Evolutionary conservation across 176 grass and related monocot species (phyloP).

Genomic region (Rhynchospora breviuscula): DNA sequence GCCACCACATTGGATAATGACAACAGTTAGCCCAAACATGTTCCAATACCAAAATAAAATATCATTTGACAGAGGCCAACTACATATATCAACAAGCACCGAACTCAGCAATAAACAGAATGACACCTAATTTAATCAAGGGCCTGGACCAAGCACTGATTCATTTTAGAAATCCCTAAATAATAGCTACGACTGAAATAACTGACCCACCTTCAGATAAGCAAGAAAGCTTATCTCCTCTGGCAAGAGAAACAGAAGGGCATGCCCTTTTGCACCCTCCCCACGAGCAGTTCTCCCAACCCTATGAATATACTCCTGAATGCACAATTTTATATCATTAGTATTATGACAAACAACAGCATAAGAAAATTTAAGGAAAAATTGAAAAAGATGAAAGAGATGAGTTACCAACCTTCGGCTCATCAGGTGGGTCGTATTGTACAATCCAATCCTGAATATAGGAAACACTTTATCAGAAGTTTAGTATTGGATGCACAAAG

Average conservation of each 20-base stretch:
- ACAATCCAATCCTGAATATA: conserved; percentile 86
- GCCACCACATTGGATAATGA: conserved; percentile 24
- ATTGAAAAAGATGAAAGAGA: not conserved
- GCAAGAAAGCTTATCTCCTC: conserved; percentile 84
- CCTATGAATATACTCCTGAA: conserved; percentile 96
- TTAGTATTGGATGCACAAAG: conserved; percentile 11
- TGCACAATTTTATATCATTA: conserved; percentile 26
- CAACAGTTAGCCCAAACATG: not conserved
- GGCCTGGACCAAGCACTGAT: not conserved
- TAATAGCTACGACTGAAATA: not conserved
- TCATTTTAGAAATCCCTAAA: not conserved
- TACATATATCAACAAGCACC: not conserved
- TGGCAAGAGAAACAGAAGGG: conserved; percentile 79
- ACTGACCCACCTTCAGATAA: conserved; percentile 63
- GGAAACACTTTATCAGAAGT: not conserved
- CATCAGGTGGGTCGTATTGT: conserved; percentile 95
- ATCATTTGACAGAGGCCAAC: not conserved
- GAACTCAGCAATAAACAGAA: not conserved
- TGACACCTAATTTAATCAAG: not conserved
- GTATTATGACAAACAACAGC: not conserved
- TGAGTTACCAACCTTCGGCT: conserved; percentile 69
- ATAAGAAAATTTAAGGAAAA: not conserved
- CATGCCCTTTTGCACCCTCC: conserved; percentile 75
- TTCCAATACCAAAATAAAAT: not conserved
- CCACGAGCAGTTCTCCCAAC: conserved; percentile 94